Base-by-base conservation (phyloP, 495 filamentous ascomycete genomes). In the Neurospora sp. region DNA sequence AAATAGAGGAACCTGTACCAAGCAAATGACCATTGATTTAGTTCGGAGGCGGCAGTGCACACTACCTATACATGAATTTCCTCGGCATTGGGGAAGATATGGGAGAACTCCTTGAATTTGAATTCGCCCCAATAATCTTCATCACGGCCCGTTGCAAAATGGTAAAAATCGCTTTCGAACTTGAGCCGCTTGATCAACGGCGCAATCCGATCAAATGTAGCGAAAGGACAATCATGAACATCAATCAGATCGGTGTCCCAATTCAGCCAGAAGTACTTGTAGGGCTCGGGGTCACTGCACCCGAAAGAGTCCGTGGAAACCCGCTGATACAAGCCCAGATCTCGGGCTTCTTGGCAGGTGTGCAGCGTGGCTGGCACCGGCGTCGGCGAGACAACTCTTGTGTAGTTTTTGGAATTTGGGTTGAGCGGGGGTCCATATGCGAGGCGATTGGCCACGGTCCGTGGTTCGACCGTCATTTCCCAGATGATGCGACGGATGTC, bases 311-410 rank as follows among this genome's bases (percentile, higher is more conserved):
- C 41, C 14, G 41, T 16, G 41, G 41, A 44, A 44, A 44, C 41
- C 16, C 41, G 41, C 41, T 44, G 41, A 18, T 44, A 44, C 7
- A n/a, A 44, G 41, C 41, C 41, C 41, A 44, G 46, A 62, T 73
- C 39, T 27, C 73, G 77, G 70, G 74, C 73, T 62, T 79, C 77
- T 66, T 72, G 76, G 74, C 76, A 79, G 35, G 73, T 74, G 16
- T 79, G 74, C 69, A 79, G 73, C 70, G 42, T 71, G 27, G 77
- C 73, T 40, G 72, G 77, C 23, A 74, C 73, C 69, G 76, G 76
- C 35, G 76, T 77, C n/a, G 73, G 69, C 70, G 76, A 77, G 75
- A 44, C 16, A 18, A 44, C 16, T 3, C 41, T 7, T 18, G 41
- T 44, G 41, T 44, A 44, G 40, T 42, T 7, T 44, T 44, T 2